Evolutionary conservation across 352 stramenopile species (phyloP).

Genomic region (Globisporangium cystogenes): DNA sequence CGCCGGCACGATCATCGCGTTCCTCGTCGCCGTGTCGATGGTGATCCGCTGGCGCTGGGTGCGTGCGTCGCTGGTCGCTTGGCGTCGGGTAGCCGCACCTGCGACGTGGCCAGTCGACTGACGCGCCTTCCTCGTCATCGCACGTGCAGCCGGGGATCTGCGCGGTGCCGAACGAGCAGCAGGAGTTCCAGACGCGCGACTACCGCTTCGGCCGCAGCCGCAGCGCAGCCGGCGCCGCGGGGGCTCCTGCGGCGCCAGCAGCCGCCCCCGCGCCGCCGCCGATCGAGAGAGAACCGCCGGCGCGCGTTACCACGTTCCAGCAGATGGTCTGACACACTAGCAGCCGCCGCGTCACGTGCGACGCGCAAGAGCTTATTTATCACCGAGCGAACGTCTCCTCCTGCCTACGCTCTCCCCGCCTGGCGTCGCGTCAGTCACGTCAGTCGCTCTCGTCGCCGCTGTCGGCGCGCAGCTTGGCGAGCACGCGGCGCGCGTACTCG

Average conservation of each 20-base stretch:
- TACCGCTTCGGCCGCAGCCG: slow-evolving; percentile 3
- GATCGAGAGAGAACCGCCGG: slow-evolving; percentile 8
- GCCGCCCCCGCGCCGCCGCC: slow-evolving; percentile 6
- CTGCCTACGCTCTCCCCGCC: no score
- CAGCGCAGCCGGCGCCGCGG: neutral
- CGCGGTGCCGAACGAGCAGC: slow-evolving; percentile 67
- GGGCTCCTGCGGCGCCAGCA: neutral
- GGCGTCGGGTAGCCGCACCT: no score
- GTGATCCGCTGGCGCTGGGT: slow-evolving; percentile 71
- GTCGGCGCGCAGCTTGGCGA: slow-evolving; percentile 83
- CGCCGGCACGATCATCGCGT: slow-evolving; percentile 66
- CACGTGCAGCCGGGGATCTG: slow-evolving; percentile 71
- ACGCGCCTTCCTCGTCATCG: neutral
- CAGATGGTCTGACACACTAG: slow-evolving; percentile 8
- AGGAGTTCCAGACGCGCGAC: slow-evolving; percentile 21
- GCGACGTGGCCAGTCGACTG: no score
- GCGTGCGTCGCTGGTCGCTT: slow-evolving; percentile 6
- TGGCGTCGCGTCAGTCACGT: no score
- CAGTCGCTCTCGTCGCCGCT: slow-evolving; percentile 82
- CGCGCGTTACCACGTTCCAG: slow-evolving; percentile 6
- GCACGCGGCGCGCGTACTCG: slow-evolving; percentile 83
- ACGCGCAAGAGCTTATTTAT: neutral
- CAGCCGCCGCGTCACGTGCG: no score
- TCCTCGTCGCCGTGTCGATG: slow-evolving; percentile 63
- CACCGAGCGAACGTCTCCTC: no score